Conservation (phyloP, 352 stramenopile species). For the Phytophthora tubulina region DNA sequence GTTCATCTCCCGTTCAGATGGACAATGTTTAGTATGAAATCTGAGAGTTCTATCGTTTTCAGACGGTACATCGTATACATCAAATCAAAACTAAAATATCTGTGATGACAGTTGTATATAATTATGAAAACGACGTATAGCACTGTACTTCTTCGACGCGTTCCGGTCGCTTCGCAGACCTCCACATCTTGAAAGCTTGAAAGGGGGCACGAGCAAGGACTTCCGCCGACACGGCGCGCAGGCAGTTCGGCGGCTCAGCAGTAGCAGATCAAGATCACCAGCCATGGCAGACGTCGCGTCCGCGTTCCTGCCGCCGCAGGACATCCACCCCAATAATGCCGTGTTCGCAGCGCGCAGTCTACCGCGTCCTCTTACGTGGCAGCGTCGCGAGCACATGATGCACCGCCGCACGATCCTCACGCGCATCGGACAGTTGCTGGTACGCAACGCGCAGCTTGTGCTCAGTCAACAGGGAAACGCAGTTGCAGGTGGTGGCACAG, state of each 20-base stretch:
- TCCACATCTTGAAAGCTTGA: constrained; percentile 13
- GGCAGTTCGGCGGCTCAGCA: constrained; percentile 16
- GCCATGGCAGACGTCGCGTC: constrained; percentile 35
- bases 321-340: constrained; percentile 79
- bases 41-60: too few relatives aligned
- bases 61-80: neutral
- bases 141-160: neutral
- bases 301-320: constrained; percentile 58
- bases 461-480: constrained; percentile 31
- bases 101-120: too few relatives aligned
- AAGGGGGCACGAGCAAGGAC: constrained; percentile 5
- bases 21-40: too few relatives aligned
- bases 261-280: constrained; percentile 1
- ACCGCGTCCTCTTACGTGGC: constrained; percentile 87
- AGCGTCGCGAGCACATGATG: constrained; percentile 74
- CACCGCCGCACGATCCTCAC: constrained; percentile 77
- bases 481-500: constrained; percentile 4
- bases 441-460: constrained; percentile 62
- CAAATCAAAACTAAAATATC: neutral
- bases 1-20: neutral
- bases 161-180: constrained; percentile 2
- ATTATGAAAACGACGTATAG: too few relatives aligned
- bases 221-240: constrained; percentile 20
- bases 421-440: constrained; percentile 70
- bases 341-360: constrained; percentile 73